phyloP scores from a whole-genome alignment of 805 yeast genomes.

The Lachancea quebecensis region DNA sequence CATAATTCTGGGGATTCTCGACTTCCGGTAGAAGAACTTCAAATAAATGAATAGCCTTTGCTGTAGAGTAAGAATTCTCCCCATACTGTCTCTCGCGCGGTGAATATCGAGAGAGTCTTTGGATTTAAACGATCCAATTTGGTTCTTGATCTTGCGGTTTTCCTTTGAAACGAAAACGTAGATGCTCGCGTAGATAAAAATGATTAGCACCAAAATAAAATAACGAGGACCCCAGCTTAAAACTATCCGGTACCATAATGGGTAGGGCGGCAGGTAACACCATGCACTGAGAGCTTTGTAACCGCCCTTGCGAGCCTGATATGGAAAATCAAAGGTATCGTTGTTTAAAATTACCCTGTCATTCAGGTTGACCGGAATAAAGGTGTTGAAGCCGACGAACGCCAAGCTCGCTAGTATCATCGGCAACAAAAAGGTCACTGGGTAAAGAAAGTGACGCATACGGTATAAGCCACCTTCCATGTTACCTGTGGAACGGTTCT shows the following conservation, averaged over 20 bases:
- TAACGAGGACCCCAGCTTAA: slow-evolving; percentile 82
- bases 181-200: slow-evolving; percentile 59
- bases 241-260: slow-evolving; percentile 65
- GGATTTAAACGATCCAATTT: slow-evolving; percentile 25
- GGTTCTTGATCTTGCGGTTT: slow-evolving; percentile 43
- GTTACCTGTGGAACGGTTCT: slow-evolving; percentile 32
- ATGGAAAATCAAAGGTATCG: slow-evolving; percentile 16
- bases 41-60: slow-evolving; percentile 7
- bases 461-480: slow-evolving; percentile 71
- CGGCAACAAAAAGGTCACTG: slow-evolving; percentile 53
- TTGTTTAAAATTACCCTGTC: slow-evolving; percentile 23
- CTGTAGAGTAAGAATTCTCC: slow-evolving; percentile 1
- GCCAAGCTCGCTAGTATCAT: slow-evolving; percentile 64
- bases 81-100: slow-evolving; percentile 3
- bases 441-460: slow-evolving; percentile 52
- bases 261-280: slow-evolving; percentile 72
- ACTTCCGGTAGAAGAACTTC: slow-evolving; percentile 1
- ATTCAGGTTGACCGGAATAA: slow-evolving; percentile 10
- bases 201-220: slow-evolving; percentile 52
- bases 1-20: slow-evolving; percentile 8
- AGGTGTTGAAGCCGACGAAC: slow-evolving; percentile 39
- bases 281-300: slow-evolving; percentile 61
- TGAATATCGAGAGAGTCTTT: slow-evolving; percentile 4
- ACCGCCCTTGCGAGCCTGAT: slow-evolving; percentile 36
- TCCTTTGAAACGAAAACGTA: slow-evolving; percentile 66